Evolutionary conservation across 805 yeast species (phyloP), one percentile per base, ranked within the genome.

Genomic region (Suhomyces pyralidae): DNA sequence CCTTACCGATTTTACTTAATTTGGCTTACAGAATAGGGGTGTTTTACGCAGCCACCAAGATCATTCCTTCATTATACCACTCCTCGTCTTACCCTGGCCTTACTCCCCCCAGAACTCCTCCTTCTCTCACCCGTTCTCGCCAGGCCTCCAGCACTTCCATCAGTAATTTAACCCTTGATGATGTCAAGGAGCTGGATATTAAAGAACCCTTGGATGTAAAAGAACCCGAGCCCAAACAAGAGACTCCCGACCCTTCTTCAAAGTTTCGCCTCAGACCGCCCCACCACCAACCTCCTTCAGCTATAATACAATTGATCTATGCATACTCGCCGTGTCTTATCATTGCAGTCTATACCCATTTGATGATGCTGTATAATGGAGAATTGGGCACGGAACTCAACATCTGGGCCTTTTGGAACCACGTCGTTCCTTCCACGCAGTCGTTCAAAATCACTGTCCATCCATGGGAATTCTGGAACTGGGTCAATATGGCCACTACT

Each of bases 401-500:
- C 58, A 61, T 84, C 20, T 84, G 87, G 87, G 82, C 82, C 3
- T 74, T 81, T 66, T 77, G 81, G 81, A 59, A 55, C 24, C 58
- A 52, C 40, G 59, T 57, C 7, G n/a, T 14, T n/a, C 22, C 45
- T 2, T 46, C 50, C 10, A 43, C 54, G 42, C 40, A 56, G 28
- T 55, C 63, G 28, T 58, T 66, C 38, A 55, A 57, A 17, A 59
- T 70, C 12, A 60, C 67, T 5, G 78, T 80, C 25, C 83, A 85
- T 65, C 86, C 97, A n/a, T 88, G 96, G 90, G 91, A 90, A 62
- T 88, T 94, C 66, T 93, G 99, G 98, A 90, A 92, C 62, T 93
- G 98, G 98, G 81, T 89, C 53, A 93, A 93, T 66, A 88, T 93
- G 76, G 84, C 86, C 58, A 80, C 86, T 50, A 88, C 96, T 9